Conservation (phyloP, 129 eudicot species). For the Scalesia atractyloides region DNA sequence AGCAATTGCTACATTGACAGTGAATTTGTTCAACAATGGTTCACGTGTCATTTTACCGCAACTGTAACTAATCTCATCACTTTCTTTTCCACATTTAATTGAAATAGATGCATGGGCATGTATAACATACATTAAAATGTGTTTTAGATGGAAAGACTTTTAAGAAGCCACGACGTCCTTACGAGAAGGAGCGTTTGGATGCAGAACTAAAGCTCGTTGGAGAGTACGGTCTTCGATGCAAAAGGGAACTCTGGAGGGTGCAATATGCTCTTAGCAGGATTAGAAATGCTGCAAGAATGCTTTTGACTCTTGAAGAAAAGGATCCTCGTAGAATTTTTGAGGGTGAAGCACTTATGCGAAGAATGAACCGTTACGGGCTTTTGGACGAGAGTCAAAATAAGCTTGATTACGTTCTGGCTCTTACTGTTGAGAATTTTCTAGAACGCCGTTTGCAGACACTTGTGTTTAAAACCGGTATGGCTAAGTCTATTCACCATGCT, state of each 20-base stretch:
- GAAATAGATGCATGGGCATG: not conserved
- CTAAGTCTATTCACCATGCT: slow-evolving; percentile 85
- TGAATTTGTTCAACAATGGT: slow-evolving; percentile 19
- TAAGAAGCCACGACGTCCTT: slow-evolving; percentile 81
- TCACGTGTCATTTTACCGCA: slow-evolving; percentile 33
- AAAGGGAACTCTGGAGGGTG: slow-evolving; percentile 86
- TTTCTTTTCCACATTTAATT: not conserved
- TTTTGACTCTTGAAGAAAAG: slow-evolving; percentile 81
- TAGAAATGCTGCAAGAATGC: slow-evolving; percentile 73
- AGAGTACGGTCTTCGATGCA: slow-evolving; percentile 76
- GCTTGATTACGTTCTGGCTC: slow-evolving; percentile 80
- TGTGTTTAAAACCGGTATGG: slow-evolving; percentile 85
- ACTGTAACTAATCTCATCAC: slow-evolving; percentile 19
- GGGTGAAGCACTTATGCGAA: slow-evolving; percentile 80
- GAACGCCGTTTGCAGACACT: slow-evolving; percentile 76
- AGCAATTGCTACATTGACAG: slow-evolving; percentile 11
- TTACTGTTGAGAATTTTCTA: slow-evolving; percentile 77
- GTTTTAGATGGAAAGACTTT: slow-evolving; percentile 74
- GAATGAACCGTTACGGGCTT: slow-evolving; percentile 71
- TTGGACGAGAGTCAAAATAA: slow-evolving; percentile 77
- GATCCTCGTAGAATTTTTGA: slow-evolving; percentile 78
- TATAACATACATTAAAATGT: not conserved
- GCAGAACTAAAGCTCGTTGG: slow-evolving; percentile 80
- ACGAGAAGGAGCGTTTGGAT: slow-evolving; percentile 80
- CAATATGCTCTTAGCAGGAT: slow-evolving; percentile 78